These are phyloP conservation scores for Aspergillus coremiiformis DNA, from an alignment of 495 filamentous ascomycete genomes.

Conservation along the genomic window DNA sequence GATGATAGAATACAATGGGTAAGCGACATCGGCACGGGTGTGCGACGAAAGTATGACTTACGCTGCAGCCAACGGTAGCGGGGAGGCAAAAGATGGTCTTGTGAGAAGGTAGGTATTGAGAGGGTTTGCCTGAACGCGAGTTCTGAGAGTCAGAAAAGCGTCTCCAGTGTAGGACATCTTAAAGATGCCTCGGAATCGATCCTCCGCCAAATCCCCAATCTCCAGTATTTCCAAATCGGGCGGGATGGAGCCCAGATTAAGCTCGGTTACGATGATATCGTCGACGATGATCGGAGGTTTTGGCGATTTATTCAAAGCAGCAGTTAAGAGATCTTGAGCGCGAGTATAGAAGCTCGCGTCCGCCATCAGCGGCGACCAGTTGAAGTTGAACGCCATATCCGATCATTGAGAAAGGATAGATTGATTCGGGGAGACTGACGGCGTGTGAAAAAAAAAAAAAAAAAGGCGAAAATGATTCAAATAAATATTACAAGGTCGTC, in stretches of 20 bases:
- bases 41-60: constrained; percentile 29
- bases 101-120: constrained; percentile 91
- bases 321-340: constrained; percentile 88
- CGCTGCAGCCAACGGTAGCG: constrained; percentile 84
- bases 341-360: constrained; percentile 83
- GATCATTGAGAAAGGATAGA: constrained; percentile 25
- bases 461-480: not conserved
- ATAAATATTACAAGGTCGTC: not conserved
- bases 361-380: constrained; percentile 98
- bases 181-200: constrained; percentile 95
- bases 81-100: constrained; percentile 85
- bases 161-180: constrained; percentile 98
- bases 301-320: constrained; percentile 93
- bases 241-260: constrained; percentile 88
- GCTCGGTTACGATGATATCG: constrained; percentile 95
- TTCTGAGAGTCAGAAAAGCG: constrained; percentile 88
- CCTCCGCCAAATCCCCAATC: constrained; percentile 93
- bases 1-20: constrained; percentile 8
- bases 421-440: constrained; percentile 1
- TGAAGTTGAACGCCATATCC: constrained; percentile 99
- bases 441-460: constrained; percentile 2
- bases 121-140: constrained; percentile 94
- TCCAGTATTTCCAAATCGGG: constrained; percentile 94
- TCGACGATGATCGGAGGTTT: constrained; percentile 99
- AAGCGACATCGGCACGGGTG: constrained; percentile 4